Evolutionary conservation across 441 rosid genomes (phyloP).

Genomic region (Pelargonium citronellum): DNA sequence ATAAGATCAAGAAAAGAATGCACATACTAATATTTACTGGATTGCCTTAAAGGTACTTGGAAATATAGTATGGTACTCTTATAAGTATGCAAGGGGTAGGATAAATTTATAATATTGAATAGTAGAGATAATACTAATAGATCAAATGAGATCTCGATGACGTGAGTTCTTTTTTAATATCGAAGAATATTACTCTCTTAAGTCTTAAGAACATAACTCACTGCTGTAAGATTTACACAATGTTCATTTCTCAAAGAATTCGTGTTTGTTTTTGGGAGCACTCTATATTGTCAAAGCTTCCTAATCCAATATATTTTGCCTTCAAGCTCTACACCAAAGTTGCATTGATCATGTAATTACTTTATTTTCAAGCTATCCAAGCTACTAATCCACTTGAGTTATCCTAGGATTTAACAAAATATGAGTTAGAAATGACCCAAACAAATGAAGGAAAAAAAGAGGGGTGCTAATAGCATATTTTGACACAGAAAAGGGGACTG

Average conservation of each 20-base stretch:
- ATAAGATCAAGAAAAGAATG: neutral
- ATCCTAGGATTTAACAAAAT: neutral
- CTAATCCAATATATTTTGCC: neutral
- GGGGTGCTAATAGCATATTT: neutral
- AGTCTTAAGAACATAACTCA: neutral
- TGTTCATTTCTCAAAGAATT: neutral
- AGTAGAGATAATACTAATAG: neutral
- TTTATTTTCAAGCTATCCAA: neutral
- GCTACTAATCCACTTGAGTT: neutral
- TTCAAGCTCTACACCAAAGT: neutral
- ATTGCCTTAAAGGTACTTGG: neutral
- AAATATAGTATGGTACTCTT: neutral
- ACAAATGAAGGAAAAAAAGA: neutral
- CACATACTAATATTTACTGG: neutral
- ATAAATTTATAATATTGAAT: neutral
- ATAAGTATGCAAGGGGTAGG: neutral
- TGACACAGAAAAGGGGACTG: neutral
- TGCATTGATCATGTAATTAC: neutral
- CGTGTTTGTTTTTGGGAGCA: neutral
- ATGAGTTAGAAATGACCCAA: neutral
- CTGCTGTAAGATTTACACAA: neutral
- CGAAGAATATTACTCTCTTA: neutral
- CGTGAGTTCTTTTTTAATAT: neutral
- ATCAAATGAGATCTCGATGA: neutral
- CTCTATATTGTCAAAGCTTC: neutral